Evolutionary conservation across 768 basidiomycete genomes (phyloP), one percentile per base, ranked within the genome.

Genomic region (Tulasnella sp.): DNA sequence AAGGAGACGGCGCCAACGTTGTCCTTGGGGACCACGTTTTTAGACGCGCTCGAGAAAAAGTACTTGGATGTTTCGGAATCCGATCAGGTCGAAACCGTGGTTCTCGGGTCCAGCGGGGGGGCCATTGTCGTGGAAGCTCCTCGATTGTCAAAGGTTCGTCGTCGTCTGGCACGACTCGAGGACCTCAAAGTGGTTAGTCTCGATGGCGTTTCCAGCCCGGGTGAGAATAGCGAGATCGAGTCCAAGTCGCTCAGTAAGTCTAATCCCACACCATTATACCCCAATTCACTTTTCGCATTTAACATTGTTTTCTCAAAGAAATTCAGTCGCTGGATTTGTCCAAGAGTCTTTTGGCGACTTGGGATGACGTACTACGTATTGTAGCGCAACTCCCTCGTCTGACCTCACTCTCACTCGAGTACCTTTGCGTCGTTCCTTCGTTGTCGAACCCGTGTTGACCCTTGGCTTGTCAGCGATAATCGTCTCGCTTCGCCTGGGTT

Each of bases 101-200:
- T 81, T 9, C 73, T 94, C 25, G 90, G 90, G 27, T 88, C 87
- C 1, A 93, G 92, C 21, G 76, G 78, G 49, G 85, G 86, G 27
- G 74, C 79, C 3, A 92, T 98, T 62, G 73, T 84, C 62, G 87
- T 98, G 11, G 86, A 93, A 68, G 90, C 87, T 3, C 85, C 91
- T 3, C 76, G 80, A 42, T 72, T 96, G 25, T 83, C 87, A 65
- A 87, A 83, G 66, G 79, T 96, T 57, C 76, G 84, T 64, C 70
- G 71, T 25, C 84, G 83, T 43, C 75, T 94, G 25, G 72, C 83
- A 4, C 71, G 79, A 52, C 69, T 97, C 17, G 74, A 76, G 45
- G 74, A 74, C 15, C 72, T 98, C 49, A 79, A 80, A 52, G 84
- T 91, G 66, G 78, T 85, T 51, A 91, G 92, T 59, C 72, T 96